Evolutionary conservation across 192 early-diverging fungal species (phyloP).

Genomic region (Lunasporangiospora selenospora): DNA sequence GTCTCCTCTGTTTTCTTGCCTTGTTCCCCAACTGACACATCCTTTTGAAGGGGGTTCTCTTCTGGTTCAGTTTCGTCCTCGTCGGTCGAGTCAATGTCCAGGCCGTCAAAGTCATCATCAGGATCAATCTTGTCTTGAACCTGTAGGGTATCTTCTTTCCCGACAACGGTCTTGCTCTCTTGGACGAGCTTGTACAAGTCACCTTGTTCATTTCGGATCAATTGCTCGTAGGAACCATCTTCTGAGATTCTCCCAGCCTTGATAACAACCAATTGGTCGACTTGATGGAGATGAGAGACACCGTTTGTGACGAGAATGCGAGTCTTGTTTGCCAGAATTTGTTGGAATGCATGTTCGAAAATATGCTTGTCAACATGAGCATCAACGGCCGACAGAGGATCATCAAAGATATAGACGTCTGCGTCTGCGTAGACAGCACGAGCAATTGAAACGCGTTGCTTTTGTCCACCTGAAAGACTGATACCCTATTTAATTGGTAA

Average conservation of each 20-base stretch:
- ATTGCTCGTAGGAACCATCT: constrained; percentile 60
- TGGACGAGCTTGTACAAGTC: constrained; percentile 67
- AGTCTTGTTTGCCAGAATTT: constrained; percentile 71
- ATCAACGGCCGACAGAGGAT: constrained; percentile 59
- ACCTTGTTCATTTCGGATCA: constrained; percentile 62
- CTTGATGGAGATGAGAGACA: constrained; percentile 69
- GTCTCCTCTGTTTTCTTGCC: background rate
- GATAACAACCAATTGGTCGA: constrained; percentile 68
- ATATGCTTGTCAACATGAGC: constrained; percentile 60
- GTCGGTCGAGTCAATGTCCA: no score
- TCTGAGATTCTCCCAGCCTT: constrained; percentile 66
- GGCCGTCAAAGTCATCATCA: no score
- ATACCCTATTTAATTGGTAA: no score
- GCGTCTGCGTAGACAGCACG: constrained; percentile 84
- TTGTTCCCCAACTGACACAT: no score
- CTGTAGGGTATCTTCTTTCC: no score
- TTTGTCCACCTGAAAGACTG: constrained; percentile 89
- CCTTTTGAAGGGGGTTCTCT: no score
- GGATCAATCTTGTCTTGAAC: no score
- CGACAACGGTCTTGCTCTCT: no score
- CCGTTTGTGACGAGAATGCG: constrained; percentile 77
- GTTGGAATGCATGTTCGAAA: no score
- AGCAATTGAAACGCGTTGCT: constrained; percentile 61
- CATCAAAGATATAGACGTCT: no score
- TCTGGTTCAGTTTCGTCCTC: no score